Percentiles rank a stretch among this genome's conserved stretches.
Conservation (phyloP, 2,329 filamentous ascomycete genomes). For the Plectosphaerella sp. region DNA sequence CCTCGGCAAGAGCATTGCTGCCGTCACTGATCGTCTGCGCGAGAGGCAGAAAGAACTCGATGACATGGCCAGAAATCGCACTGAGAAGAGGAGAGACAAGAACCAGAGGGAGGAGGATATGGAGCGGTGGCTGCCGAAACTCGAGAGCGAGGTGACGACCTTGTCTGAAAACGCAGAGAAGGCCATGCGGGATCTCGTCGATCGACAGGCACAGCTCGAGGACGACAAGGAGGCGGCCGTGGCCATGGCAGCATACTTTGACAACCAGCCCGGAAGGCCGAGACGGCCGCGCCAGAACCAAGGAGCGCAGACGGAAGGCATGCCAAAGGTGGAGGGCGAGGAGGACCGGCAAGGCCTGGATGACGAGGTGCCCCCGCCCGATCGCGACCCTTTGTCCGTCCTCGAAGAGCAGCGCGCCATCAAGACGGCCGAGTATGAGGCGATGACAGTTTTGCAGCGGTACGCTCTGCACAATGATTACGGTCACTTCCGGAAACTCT, state of each 20-base stretch:
- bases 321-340: conserved; percentile 12
- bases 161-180: conserved; percentile 42
- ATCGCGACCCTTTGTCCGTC: conserved; percentile 23
- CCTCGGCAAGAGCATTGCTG: conserved; percentile 39
- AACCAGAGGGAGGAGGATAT: conserved; percentile 29
- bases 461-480: conserved; percentile 57
- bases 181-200: conserved; percentile 43
- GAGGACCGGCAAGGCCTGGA: conserved; percentile 9
- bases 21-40: conserved; percentile 43
- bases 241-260: conserved; percentile 19
- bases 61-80: conserved; percentile 25
- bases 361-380: conserved; percentile 7
- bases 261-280: conserved; percentile 9
- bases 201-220: conserved; percentile 43
- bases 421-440: conserved; percentile 37
- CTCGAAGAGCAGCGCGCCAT: conserved; percentile 28
- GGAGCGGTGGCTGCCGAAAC: conserved; percentile 30
- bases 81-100: conserved; percentile 26
- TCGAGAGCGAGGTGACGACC: conserved; percentile 33
- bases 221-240: conserved; percentile 38
- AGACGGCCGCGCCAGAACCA: conserved; percentile 10
- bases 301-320: conserved; percentile 7
- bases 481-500: conserved; percentile 51
- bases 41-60: conserved; percentile 29
- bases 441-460: conserved; percentile 36